Evolutionary conservation across 2,329 filamentous ascomycete genomes (phyloP).

Genomic region (Ophiostoma tasmaniense): DNA sequence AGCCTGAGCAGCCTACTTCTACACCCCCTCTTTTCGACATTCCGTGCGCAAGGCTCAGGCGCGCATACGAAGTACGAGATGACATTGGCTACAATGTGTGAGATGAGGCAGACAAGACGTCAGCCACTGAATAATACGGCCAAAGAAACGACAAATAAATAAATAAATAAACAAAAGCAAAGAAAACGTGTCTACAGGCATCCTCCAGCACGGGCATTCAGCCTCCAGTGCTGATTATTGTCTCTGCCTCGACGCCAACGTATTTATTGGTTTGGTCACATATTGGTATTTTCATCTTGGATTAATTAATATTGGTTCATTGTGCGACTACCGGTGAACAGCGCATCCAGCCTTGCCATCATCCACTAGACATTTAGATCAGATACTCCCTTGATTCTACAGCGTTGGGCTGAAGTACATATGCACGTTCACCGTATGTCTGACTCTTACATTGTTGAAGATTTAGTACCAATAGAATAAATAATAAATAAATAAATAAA

Average conservation of each 20-base stretch:
- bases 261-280: background rate
- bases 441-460: slow-evolving; percentile 2
- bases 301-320: background rate
- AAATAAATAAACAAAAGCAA: no score
- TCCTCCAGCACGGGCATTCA: no score
- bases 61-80: background rate
- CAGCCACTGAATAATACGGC: no score
- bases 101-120: background rate
- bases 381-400: background rate
- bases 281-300: background rate
- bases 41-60: background rate
- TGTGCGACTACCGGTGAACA: background rate
- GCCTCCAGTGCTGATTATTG: background rate
- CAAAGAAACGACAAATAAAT: no score
- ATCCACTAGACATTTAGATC: background rate
- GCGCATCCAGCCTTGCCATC: background rate
- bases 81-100: background rate
- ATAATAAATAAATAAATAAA: background rate
- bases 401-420: background rate
- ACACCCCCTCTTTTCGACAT: background rate
- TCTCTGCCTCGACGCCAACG: background rate
- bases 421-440: slow-evolving; percentile 6
- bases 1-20: background rate
- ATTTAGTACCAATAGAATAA: background rate
- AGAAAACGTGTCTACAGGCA: no score